Evolutionary conservation across 1,284 basidiomycete species (phyloP).

Genomic region (Malassezia arunalokei): DNA sequence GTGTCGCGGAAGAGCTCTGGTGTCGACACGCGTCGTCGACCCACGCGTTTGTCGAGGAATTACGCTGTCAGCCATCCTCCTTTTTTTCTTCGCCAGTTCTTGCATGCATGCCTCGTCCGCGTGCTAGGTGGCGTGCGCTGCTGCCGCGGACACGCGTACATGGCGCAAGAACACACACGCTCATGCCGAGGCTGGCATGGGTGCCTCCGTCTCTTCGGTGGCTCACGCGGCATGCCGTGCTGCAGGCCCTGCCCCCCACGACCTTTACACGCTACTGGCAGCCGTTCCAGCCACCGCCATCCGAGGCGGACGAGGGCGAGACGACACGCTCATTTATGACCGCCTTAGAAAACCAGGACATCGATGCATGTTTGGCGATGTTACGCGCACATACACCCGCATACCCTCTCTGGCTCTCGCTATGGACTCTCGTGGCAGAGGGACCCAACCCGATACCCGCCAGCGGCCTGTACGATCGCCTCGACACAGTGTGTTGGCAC

Average conservation of each 20-base stretch:
- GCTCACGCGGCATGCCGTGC: not conserved
- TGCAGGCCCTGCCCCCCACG: not conserved
- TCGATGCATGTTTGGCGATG: not conserved
- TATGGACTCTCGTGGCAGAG: conserved; percentile 7
- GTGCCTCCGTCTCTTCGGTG: not conserved
- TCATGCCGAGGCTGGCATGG: not conserved
- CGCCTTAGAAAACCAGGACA: conserved; percentile 7
- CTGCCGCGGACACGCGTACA: not conserved
- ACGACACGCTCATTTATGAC: not conserved
- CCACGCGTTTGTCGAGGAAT: not conserved
- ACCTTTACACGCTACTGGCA: conserved; percentile 9
- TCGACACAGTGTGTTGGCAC: conserved; percentile 3
- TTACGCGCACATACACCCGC: not conserved
- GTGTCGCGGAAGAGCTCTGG: not conserved
- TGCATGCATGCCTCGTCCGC: not conserved
- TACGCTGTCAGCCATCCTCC: not conserved
- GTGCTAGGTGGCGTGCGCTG: not conserved
- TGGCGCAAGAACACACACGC: not conserved
- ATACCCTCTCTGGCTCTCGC: conserved; percentile 3
- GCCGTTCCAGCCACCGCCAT: not conserved
- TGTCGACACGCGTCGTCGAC: not conserved
- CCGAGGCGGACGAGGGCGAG: not conserved
- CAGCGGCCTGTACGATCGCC: not conserved
- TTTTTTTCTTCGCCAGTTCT: not conserved
- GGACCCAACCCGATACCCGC: not conserved